These are phyloP conservation scores for Aechmea fasciata DNA, from an alignment of 176 grass and related monocot species.

Conservation along the genomic window DNA sequence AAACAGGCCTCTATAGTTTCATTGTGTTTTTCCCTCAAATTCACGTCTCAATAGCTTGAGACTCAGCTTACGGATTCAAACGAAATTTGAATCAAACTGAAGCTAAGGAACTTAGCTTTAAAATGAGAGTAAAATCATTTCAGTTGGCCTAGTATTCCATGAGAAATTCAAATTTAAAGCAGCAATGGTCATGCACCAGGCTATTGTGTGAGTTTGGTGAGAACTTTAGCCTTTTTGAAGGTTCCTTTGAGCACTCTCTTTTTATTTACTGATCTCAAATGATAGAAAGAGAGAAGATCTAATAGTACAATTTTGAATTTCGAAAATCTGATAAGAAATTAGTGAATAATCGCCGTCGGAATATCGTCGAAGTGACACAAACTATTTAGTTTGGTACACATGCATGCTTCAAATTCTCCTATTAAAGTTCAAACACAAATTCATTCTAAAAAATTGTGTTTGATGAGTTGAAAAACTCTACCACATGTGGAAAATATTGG, in stretches of 20 bases:
- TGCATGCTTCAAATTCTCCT: too few relatives aligned
- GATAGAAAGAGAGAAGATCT: slow-evolving; percentile 1
- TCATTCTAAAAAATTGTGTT: too few relatives aligned
- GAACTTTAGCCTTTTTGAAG: background rate
- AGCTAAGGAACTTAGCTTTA: slow-evolving; percentile 11
- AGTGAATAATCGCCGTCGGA: background rate
- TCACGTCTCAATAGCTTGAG: slow-evolving; percentile 3
- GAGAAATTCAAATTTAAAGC: slow-evolving; percentile 8
- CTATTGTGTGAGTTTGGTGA: slow-evolving; percentile 12
- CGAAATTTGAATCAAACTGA: background rate
- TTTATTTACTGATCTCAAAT: background rate
- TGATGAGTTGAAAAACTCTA: too few relatives aligned
- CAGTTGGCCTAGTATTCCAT: background rate
- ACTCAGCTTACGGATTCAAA: background rate
- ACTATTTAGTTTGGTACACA: too few relatives aligned
- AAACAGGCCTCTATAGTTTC: background rate
- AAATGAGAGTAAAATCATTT: background rate
- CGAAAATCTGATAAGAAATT: background rate
- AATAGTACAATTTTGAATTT: background rate
- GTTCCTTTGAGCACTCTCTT: background rate
- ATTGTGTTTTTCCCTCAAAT: slow-evolving; percentile 10
- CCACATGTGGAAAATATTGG: too few relatives aligned
- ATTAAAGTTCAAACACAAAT: too few relatives aligned
- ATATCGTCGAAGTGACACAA: background rate
- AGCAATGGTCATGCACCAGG: background rate